Base-by-base conservation (phyloP, 83 land plant species). In the Isoetes engelmannii region DNA sequence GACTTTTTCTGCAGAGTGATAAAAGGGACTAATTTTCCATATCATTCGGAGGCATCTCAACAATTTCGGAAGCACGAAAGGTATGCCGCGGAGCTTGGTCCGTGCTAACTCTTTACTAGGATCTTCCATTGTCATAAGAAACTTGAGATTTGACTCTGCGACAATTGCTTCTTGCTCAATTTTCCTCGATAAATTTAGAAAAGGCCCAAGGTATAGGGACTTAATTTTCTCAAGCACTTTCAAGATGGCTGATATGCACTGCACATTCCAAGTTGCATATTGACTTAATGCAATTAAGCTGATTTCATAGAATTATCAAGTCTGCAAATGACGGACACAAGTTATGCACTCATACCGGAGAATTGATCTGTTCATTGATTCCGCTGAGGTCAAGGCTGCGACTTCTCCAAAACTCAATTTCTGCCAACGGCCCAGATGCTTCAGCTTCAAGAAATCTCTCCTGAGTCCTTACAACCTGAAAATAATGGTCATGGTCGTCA, bases 121-220 rank as follows among this genome's bases (percentile, higher is more conserved):
- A 9, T 69, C 69, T 69, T 76, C 79, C 41, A 76, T 15, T 7
- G 60, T 55, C 2, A 55, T 70, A 12, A 76, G 41, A 53, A 72
- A 76, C 45, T 76, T 76, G 12, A 76, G 68, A 57, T 76, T 76
- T 37, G 70, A 74, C 65, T 64, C 69, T 48, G 79, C 79, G 55
- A 76, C 47, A 43, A 63, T 42, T n/a, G 79, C 79, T 57, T 76
- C 79, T 73, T 76, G 68, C 15, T 71, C 79, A 56, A 76, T 76
- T 45, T 65, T 74, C 19, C 67, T 48, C 4, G 69, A 76, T 19
- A 76, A 56, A 65, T 57, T 72, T 45, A 63, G 49, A 45, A 76
- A 76, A 44, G 75, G 79, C 8, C 58, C 59, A 61, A 76, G 49
- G 44, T 76, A 76, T 8, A 75, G 18, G 10, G 79, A 76, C 17